Evolutionary conservation across 208 protist genomes (phyloP), one percentile per base, ranked within the genome.

Genomic region (Lotmaria passim): DNA sequence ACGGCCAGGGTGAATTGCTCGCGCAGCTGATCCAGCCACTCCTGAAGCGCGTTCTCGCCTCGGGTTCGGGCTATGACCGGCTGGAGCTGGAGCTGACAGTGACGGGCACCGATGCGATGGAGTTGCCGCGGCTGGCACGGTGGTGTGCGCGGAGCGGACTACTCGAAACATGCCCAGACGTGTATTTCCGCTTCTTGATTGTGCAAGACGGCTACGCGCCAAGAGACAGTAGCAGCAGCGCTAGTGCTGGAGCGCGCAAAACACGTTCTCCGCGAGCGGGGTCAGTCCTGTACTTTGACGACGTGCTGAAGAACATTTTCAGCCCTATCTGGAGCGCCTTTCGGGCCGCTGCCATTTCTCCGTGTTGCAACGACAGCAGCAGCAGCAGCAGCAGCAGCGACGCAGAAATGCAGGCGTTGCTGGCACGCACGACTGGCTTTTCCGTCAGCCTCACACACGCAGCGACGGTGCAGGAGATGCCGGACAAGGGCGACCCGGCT

Each of bases 271-370:
- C 15, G 3, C 41, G 15, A 64, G 33, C 77, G 17, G 3, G 58
- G 36, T 56, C 55, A 19, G 7, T 36, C 8, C 34, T 55, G 11
- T 55, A 62, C 59, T 98, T 99, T 41, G 71, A 83, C 24, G 85
- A 97, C 33, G 75, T 99, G 23, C 58, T 99, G 14, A 71, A 93
- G 33, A 98, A 98, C 81, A 84, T 99, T 7, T 99, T 99, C 77
- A 26, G 64, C n/a, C 98, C 98, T 1, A 79, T 99, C 4, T 99
- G 99, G 81, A 76, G 98, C 30, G 98, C 96, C 4, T 88, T 96
- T 12, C 55, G 87, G n/a, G 69, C 96, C 95, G 30, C 66, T 28
- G 55, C 52, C 0, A 61, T 11, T 19, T 33, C 23, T 38, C 15
- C 43, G 61, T 23, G 33, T 34, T 5, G 55, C 33, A 60, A 55